Evolutionary conservation across 164 flowering plant species (phyloP).

Genomic region (Taxillus chinensis): DNA sequence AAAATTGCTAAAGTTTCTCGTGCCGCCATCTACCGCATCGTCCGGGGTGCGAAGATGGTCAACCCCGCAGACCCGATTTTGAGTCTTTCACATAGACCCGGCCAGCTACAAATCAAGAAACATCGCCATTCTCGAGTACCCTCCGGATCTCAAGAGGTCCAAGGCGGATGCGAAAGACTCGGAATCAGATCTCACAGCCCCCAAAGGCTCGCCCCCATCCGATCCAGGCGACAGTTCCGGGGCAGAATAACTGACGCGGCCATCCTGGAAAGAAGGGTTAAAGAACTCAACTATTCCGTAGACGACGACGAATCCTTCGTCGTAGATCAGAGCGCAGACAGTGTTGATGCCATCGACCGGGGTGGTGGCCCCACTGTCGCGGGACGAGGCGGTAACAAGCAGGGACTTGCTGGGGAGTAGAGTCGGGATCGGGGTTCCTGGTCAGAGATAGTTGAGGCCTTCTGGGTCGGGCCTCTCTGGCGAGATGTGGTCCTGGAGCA

Average conservation of each 20-base stretch:
- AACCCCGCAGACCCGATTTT: slow-evolving; percentile 3
- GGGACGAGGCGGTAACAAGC: slow-evolving; percentile 10
- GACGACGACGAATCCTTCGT: slow-evolving; percentile 11
- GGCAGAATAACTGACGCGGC: neutral
- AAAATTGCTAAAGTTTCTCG: slow-evolving; percentile 9
- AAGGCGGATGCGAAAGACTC: slow-evolving; percentile 5
- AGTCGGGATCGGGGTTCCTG: slow-evolving; percentile 15
- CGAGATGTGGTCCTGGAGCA: slow-evolving; percentile 14
- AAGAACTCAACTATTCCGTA: slow-evolving; percentile 17
- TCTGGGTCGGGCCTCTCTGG: slow-evolving; percentile 7
- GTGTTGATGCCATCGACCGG: slow-evolving; percentile 11
- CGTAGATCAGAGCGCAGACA: slow-evolving; percentile 1
- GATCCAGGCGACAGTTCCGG: neutral
- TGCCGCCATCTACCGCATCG: slow-evolving; percentile 3
- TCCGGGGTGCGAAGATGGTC: slow-evolving; percentile 23
- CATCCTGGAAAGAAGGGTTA: neutral
- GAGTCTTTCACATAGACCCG: neutral
- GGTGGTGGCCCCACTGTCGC: neutral
- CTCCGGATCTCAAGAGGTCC: slow-evolving; percentile 8
- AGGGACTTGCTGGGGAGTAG: slow-evolving; percentile 5
- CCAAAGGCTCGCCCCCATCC: neutral
- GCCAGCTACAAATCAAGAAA: slow-evolving; percentile 16
- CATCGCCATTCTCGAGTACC: slow-evolving; percentile 14
- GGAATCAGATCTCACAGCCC: neutral
- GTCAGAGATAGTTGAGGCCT: slow-evolving; percentile 9